Base-by-base conservation (phyloP, 139 green algal species). In the Pleodorina starrii region DNA sequence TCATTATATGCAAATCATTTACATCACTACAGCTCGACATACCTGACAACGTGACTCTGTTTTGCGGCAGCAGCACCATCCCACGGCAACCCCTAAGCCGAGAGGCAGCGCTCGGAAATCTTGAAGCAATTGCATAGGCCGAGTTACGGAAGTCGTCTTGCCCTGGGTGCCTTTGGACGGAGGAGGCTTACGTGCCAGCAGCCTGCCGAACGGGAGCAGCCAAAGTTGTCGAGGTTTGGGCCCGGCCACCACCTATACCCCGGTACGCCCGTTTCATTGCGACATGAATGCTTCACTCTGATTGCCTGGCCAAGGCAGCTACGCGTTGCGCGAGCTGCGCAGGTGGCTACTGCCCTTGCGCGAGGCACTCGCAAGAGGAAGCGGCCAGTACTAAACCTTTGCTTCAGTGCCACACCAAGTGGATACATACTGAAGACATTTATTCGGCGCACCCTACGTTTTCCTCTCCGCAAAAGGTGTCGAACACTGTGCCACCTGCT, bases 341-440 rank as follows among this genome's bases (percentile, higher is more conserved):
- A n/a, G 32, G 29, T 77, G 69, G 69, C 69, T 77, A 77, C 69
- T 77, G 69, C 69, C 36, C 69, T 35, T n/a, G n/a, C n/a, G 59
- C 59, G 17, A 35, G n/a, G 59, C n/a, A 14, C 63, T 25, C 54
- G 54, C 54, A 66, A 66, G n/a, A 66, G 25, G 54, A 66, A 66
- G 63, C 63, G 63, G 27, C 63, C 63, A 73, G 35, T 73, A 17
- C 35, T 36, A 42, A 36, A 40, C 63, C 63, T 17, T 23, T 11
- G 32, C 35, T 73, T 73, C 54, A 66, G 54, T 7, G 54, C 54
- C 9, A n/a, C n/a, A n/a, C n/a, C n/a, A n/a, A n/a, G n/a, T n/a
- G n/a, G n/a, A n/a, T n/a, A n/a, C n/a, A n/a, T n/a, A n/a, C n/a
- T n/a, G n/a, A n/a, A n/a, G n/a, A n/a, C n/a, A n/a, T n/a, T n/a